A percentile compares a stretch with the other conserved stretches of the same genome.
Evolutionary conservation across 2,329 filamentous ascomycete species (phyloP).

Genomic region (Cryphonectria naterciae): DNA sequence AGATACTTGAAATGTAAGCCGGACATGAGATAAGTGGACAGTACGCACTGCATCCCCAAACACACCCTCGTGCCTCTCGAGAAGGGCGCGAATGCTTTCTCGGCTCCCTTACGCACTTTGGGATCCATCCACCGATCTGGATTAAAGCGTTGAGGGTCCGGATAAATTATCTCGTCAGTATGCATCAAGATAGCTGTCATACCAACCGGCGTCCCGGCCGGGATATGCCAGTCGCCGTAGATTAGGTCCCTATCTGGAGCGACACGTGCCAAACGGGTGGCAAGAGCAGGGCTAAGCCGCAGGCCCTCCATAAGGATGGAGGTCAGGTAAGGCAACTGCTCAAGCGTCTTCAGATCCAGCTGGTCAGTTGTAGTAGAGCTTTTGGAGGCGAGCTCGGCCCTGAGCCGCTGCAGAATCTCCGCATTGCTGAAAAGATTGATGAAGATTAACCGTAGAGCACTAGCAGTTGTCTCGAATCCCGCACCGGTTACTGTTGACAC

Average conservation of each 20-base stretch:
- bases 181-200: constrained; percentile 35
- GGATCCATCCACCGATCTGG: constrained; percentile 10
- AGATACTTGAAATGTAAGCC: no score
- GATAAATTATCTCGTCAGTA: constrained; percentile 33
- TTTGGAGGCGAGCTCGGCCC: constrained; percentile 38
- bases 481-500: constrained; percentile 39
- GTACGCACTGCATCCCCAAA: no score
- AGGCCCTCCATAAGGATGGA: constrained; percentile 50
- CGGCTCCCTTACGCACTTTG: background rate
- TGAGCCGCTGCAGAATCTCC: constrained; percentile 36
- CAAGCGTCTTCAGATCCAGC: constrained; percentile 30
- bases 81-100: background rate
- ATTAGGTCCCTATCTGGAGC: constrained; percentile 35
- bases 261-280: constrained; percentile 45
- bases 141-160: constrained; percentile 25
- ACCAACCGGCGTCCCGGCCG: constrained; percentile 35
- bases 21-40: no score
- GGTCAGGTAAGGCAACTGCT: constrained; percentile 45
- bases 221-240: constrained; percentile 34
- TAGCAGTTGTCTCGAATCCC: constrained; percentile 43
- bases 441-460: constrained; percentile 39
- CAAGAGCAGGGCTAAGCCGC: constrained; percentile 47
- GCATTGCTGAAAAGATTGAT: constrained; percentile 43
- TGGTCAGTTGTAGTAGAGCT: background rate
- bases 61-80: no score